Conservation (phyloP, 2,329 filamentous ascomycete species). For the Xylaria multiplex region DNA sequence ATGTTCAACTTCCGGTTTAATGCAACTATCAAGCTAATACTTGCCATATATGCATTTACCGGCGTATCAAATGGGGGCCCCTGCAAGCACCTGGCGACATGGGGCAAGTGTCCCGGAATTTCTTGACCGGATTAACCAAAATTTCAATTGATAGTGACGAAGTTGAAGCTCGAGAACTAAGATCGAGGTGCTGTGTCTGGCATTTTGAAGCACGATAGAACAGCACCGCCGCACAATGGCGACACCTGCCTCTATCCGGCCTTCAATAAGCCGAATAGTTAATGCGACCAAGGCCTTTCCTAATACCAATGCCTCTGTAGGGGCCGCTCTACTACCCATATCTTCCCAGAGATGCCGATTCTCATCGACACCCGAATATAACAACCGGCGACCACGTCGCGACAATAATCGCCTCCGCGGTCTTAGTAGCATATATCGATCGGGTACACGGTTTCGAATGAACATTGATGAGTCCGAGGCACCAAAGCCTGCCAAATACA, state of each 20-base stretch:
- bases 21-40: background rate
- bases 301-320: conserved; percentile 31
- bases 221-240: conserved; percentile 44
- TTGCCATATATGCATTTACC: conserved; percentile 24
- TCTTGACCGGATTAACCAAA: conserved; percentile 43
- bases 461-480: conserved; percentile 77
- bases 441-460: conserved; percentile 78
- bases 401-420: conserved; percentile 85
- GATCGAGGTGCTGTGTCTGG: conserved; percentile 19
- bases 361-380: conserved; percentile 48
- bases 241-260: conserved; percentile 45
- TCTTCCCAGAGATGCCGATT: conserved; percentile 44
- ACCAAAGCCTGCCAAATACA: conserved; percentile 75
- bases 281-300: conserved; percentile 37
- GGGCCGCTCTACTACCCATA: conserved; percentile 30
- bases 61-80: background rate
- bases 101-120: conserved; percentile 26
- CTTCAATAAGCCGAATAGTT: conserved; percentile 47
- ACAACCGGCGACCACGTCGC: conserved; percentile 55
- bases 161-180: conserved; percentile 22
- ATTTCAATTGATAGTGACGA: conserved; percentile 40
- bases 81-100: conserved; percentile 1
- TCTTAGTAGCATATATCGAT: conserved; percentile 81
- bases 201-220: conserved; percentile 26
- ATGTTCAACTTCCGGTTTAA: background rate